These are phyloP conservation scores for Cercospora sesami DNA, from an alignment of 2,329 filamentous ascomycete species.

Conservation along the genomic window DNA sequence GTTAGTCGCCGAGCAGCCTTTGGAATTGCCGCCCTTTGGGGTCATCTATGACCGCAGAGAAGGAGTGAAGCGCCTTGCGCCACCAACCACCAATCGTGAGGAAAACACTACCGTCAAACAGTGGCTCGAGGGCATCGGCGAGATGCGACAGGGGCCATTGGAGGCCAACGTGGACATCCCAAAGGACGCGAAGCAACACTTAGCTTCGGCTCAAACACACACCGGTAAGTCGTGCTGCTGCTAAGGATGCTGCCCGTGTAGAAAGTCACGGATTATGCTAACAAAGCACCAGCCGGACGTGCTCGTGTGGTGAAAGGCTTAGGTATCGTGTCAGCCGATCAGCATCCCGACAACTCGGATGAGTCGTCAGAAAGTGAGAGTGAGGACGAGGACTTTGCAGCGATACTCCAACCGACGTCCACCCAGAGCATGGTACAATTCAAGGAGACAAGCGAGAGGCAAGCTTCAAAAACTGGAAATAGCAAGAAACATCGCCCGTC, in stretches of 20 bases:
- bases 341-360: constrained; percentile 3
- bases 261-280: background rate
- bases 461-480: background rate
- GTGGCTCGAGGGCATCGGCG: constrained; percentile 32
- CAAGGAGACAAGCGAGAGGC: background rate
- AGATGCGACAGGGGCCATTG: constrained; percentile 24
- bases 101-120: constrained; percentile 22
- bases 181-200: constrained; percentile 28
- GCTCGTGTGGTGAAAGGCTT: constrained; percentile 25
- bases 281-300: constrained; percentile 7
- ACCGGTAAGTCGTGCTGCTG: constrained; percentile 2
- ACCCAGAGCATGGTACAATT: no score
- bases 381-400: constrained; percentile 5
- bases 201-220: constrained; percentile 18
- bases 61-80: background rate
- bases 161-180: constrained; percentile 24
- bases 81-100: constrained; percentile 16
- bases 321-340: constrained; percentile 6
- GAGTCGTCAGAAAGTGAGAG: constrained; percentile 15
- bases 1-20: background rate
- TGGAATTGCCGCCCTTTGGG: constrained; percentile 18
- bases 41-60: constrained; percentile 14
- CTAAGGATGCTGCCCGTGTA: constrained; percentile 5
- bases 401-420: background rate
- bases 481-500: background rate